Percentiles rank a stretch among this genome's conserved stretches.
Conservation (phyloP, 73 alveolate genomes). For the Blepharisma stoltei region DNA sequence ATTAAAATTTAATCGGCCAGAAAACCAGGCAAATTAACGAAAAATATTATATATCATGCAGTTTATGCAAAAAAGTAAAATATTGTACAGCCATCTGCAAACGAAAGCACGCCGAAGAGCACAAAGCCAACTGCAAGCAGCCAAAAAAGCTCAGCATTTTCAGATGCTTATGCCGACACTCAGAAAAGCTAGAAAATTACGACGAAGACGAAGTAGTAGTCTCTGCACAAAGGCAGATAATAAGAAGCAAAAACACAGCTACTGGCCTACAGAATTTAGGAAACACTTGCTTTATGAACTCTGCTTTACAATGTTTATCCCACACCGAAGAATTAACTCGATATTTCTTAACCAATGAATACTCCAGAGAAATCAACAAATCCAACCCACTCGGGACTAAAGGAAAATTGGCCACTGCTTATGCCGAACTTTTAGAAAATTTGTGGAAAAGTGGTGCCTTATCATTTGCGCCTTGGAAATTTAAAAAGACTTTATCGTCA, state of each 20-base stretch:
- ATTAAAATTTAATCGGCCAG: too few species aligned
- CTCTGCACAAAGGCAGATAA: slow-evolving; percentile 8
- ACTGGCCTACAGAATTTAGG: slow-evolving; percentile 91
- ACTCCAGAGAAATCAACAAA: slow-evolving; percentile 70
- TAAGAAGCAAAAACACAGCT: slow-evolving; percentile 43
- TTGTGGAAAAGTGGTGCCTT: slow-evolving; percentile 38
- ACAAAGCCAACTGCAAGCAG: background rate
- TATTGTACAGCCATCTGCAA: slow-evolving; percentile 25
- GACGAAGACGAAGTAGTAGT: background rate
- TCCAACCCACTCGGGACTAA: slow-evolving; percentile 86
- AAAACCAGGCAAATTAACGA: too few species aligned
- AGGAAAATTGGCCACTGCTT: slow-evolving; percentile 63
- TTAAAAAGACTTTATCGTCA: slow-evolving; percentile 47
- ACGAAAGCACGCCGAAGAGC: too few species aligned
- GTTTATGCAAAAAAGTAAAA: slow-evolving; percentile 46
- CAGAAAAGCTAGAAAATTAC: background rate
- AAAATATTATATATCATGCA: slow-evolving; percentile 37
- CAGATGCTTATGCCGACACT: slow-evolving; percentile 15
- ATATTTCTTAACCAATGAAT: slow-evolving; percentile 59
- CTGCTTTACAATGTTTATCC: slow-evolving; percentile 91
- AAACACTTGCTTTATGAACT: slow-evolving; percentile 98
- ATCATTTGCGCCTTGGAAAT: slow-evolving; percentile 44
- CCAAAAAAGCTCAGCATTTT: slow-evolving; percentile 31
- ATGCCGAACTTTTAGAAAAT: slow-evolving; percentile 59
- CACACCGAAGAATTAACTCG: slow-evolving; percentile 81